These are phyloP conservation scores for Salvia sclarea DNA, from an alignment of 305 asterid genomes.

Conservation along the genomic window DNA sequence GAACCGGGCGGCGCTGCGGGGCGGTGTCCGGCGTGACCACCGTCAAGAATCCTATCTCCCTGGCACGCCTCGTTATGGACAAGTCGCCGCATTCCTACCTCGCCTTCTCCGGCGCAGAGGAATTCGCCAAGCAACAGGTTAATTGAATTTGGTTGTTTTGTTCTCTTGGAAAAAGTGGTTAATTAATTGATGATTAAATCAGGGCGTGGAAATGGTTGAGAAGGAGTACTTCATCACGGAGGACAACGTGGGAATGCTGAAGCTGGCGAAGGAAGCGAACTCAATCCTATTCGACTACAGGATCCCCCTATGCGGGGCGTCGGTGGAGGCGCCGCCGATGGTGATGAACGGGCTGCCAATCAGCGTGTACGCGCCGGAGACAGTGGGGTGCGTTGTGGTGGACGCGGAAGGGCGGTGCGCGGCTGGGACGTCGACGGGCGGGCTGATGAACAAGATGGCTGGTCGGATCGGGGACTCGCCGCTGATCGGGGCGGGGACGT, in stretches of 20 bases:
- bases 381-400: conserved; percentile 93
- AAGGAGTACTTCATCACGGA: conserved; percentile 84
- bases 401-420: conserved; percentile 80
- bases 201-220: conserved; percentile 87
- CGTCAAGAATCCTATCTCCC: conserved; percentile 85
- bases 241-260: conserved; percentile 86
- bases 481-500: conserved; percentile 86
- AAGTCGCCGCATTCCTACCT: conserved; percentile 95
- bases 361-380: conserved; percentile 81
- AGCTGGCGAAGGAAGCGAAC: conserved; percentile 89
- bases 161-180: not conserved
- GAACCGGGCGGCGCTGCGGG: conserved; percentile 84
- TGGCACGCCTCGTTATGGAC: conserved; percentile 96
- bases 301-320: conserved; percentile 58
- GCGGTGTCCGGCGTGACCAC: conserved; percentile 91
- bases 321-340: conserved; percentile 59
- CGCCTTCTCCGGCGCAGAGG: conserved; percentile 88
- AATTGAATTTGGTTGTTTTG: not conserved
- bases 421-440: conserved; percentile 97
- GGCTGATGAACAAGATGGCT: conserved; percentile 79
- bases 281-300: conserved; percentile 77
- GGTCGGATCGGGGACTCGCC: conserved; percentile 98
- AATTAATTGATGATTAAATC: not conserved
- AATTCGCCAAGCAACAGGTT: conserved; percentile 80
- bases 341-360: conserved; percentile 88